Evolutionary conservation across 1,284 basidiomycete species (phyloP).

Genomic region (Lentinula novae-zelandiae): DNA sequence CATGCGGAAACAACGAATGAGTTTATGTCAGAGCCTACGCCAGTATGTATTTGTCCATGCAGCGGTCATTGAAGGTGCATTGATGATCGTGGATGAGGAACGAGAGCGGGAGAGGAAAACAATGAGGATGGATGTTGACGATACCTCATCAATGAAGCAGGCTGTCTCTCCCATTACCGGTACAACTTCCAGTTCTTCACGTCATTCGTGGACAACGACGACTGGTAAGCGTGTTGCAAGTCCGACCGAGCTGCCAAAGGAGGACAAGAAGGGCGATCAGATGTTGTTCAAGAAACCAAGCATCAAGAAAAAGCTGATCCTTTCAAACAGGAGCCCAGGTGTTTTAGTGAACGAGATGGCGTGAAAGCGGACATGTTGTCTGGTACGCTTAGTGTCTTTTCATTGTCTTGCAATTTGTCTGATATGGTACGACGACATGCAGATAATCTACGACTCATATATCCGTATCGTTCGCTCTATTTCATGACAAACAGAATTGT

Average conservation of each 20-base stretch:
- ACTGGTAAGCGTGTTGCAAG: constrained; percentile 64
- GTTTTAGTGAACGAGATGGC: neutral
- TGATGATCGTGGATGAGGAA: constrained; percentile 78
- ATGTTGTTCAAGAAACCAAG: constrained; percentile 64
- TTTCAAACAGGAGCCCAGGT: neutral
- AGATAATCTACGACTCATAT: too few relatives aligned
- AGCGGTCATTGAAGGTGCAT: constrained; percentile 77
- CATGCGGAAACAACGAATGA: constrained; percentile 91
- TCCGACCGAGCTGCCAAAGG: constrained; percentile 64
- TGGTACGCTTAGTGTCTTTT: neutral
- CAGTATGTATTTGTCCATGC: constrained; percentile 91
- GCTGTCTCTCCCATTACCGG: neutral
- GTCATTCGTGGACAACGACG: neutral
- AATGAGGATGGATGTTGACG: constrained; percentile 16
- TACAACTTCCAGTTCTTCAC: neutral
- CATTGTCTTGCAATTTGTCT: too few relatives aligned
- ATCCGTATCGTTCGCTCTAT: too few relatives aligned
- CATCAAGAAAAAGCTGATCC: constrained; percentile 46
- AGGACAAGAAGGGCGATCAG: constrained; percentile 53
- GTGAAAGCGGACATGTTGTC: neutral
- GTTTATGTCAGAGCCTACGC: constrained; percentile 82
- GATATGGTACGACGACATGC: too few relatives aligned
- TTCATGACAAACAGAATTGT: too few relatives aligned
- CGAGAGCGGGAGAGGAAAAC: constrained; percentile 31
- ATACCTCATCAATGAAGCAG: constrained; percentile 5